Conservation (phyloP, 2,329 filamentous ascomycete genomes). For the Exserohilum turcica region DNA sequence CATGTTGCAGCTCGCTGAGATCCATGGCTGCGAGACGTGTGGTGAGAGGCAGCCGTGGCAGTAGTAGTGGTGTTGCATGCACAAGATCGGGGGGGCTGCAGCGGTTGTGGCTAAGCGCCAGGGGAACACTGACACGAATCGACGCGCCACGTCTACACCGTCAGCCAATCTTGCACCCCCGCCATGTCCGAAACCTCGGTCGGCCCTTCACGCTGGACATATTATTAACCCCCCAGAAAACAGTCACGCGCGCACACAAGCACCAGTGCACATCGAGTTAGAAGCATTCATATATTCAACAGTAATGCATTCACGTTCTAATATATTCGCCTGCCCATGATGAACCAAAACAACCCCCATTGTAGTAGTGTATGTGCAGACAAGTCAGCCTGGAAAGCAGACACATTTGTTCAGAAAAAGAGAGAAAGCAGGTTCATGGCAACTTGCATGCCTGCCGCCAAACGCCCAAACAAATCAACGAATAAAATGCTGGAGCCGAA, state of each 20-base stretch:
- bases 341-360: slow-evolving; percentile 38
- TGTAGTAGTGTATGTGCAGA: slow-evolving; percentile 48
- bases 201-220: neutral
- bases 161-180: neutral
- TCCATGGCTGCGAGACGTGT: slow-evolving; percentile 54
- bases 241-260: neutral
- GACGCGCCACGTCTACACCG: slow-evolving; percentile 12
- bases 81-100: slow-evolving; percentile 13
- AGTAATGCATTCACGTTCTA: slow-evolving; percentile 47
- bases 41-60: neutral
- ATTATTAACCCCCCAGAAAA: too few species aligned
- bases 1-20: slow-evolving; percentile 60
- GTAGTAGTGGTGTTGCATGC: slow-evolving; percentile 6
- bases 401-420: slow-evolving; percentile 31
- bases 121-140: slow-evolving; percentile 7
- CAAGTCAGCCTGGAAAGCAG: slow-evolving; percentile 28
- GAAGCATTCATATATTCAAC: slow-evolving; percentile 40
- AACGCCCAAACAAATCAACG: slow-evolving; percentile 35
- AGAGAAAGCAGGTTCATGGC: slow-evolving; percentile 29
- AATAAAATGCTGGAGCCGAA: slow-evolving; percentile 40
- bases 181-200: neutral
- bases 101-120: slow-evolving; percentile 27
- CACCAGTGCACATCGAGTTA: neutral
- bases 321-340: slow-evolving; percentile 42
- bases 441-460: slow-evolving; percentile 32